Evolutionary conservation across 225 moss, liverwort and hornwort species (phyloP), one percentile per base, ranked within the genome.

Genomic region (Polytrichum formosum): DNA sequence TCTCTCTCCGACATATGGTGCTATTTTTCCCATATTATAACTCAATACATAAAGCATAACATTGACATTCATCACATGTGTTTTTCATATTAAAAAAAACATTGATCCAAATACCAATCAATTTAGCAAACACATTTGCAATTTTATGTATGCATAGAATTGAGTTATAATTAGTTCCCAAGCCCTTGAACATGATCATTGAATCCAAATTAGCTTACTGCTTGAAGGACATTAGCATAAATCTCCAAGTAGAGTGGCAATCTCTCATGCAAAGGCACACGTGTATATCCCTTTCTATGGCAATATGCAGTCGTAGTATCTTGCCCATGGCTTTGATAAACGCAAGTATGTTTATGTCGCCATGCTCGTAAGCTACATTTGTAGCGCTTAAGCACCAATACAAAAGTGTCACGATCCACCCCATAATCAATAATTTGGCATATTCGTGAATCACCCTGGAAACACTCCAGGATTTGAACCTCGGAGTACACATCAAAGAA

Each of bases 401-500:
- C 82, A 25, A 94, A 94, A 23, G 89, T 87, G 33, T 98, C 85
- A 0, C 3, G 67, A 5, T 92, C 91, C 0, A 98, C 88, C 0
- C 97, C 97, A 23, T 98, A 94, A 63, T 98, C 94, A 4, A 98
- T 67, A 68, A 98, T 88, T 0, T 97, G 94, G 37, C 94, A 97
- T 0, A 97, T 81, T 9, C 80, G 77, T 2, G 59, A 75, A 66
- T 92, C 87, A 0, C 88, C 97, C 1, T 53, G 71, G 73, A 98
- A 98, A 23, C 73, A 82, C 55, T 92, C 91, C 7, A 98, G 6
- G 30, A 98, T 98, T 59, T 92, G 89, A 17, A 98, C 92, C 71
- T 98, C 94, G 0, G 94, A 90, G 46, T 84, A 98, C 0, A 98
- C 92, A 69, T 98, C 97, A 53, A 94, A 88, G 33, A 98, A 98